A percentile compares a stretch with the other conserved stretches of the same genome.
phyloP scores from a whole-genome alignment of 768 basidiomycete genomes.

The Boletus bicolor region DNA sequence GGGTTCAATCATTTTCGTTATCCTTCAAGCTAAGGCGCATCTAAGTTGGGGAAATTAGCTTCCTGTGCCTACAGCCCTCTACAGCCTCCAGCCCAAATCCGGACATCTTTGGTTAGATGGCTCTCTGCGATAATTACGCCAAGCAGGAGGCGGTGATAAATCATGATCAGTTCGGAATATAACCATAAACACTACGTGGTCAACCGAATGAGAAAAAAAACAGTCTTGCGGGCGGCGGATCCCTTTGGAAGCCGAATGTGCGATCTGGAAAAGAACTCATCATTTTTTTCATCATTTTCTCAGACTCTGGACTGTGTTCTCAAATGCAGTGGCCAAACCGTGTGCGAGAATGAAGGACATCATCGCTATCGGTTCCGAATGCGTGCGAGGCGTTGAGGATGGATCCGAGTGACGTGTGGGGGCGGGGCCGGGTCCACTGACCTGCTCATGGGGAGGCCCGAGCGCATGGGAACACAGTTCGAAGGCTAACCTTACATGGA shows the following conservation, averaged over 20 bases:
- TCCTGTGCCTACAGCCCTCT: not conserved
- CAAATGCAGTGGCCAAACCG: not conserved
- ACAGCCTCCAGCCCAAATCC: not conserved
- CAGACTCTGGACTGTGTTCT: not conserved
- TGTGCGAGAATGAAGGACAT: not conserved
- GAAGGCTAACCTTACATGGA: not conserved
- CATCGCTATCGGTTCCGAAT: not conserved
- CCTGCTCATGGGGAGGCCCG: not conserved
- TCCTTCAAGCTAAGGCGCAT: too few species aligned
- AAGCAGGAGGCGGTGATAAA: not conserved
- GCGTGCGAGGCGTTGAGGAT: not conserved
- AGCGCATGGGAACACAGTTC: not conserved
- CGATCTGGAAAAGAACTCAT: not conserved
- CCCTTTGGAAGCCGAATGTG: not conserved
- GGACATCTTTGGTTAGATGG: not conserved
- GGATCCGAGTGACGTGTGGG: not conserved
- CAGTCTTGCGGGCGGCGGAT: too few species aligned
- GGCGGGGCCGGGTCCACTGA: too few species aligned
- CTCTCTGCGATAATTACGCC: not conserved
- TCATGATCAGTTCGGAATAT: not conserved
- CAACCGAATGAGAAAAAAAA: not conserved
- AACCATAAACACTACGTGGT: too few species aligned
- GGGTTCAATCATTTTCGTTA: not conserved
- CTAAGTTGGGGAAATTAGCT: constrained; percentile 7
- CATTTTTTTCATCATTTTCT: too few species aligned